Conservation (phyloP, 495 filamentous ascomycete genomes). For the Xylaria sp. region DNA sequence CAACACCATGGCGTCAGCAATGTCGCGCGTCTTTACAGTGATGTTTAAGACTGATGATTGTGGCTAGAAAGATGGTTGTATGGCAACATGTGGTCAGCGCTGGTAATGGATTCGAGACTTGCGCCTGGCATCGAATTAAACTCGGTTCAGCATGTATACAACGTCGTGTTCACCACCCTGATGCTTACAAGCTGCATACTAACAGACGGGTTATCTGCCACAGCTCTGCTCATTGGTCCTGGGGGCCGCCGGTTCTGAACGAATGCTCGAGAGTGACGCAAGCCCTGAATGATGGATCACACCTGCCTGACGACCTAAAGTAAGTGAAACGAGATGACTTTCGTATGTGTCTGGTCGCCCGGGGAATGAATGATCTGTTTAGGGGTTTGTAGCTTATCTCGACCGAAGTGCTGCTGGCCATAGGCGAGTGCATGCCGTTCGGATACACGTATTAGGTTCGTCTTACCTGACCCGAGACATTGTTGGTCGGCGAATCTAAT, state of each 20-base stretch:
- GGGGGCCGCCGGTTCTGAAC: not conserved
- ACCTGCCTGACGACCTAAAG: not conserved
- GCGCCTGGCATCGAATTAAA: not conserved
- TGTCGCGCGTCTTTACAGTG: slow-evolving; percentile 27
- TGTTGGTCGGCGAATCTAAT: slow-evolving; percentile 15
- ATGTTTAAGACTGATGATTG: slow-evolving; percentile 24
- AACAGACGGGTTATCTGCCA: not conserved
- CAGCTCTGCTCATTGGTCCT: not conserved
- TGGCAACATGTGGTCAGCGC: not conserved
- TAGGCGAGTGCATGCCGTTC: not conserved
- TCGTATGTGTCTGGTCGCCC: not conserved
- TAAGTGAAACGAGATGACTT: slow-evolving; percentile 10
- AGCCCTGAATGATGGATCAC: not conserved
- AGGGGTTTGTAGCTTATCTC: slow-evolving; percentile 21
- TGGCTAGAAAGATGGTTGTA: not conserved
- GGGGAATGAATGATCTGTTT: not conserved
- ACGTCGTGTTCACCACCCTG: not conserved
- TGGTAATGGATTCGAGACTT: not conserved
- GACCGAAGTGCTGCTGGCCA: slow-evolving; percentile 10
- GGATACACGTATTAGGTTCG: slow-evolving; percentile 10
- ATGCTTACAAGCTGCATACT: not conserved
- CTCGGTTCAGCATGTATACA: not conserved
- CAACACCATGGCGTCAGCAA: slow-evolving; percentile 17
- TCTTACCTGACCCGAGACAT: slow-evolving; percentile 22
- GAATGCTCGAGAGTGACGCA: not conserved